phyloP scores from a whole-genome alignment of 139 green algal genomes.

The Volvox reticuliferus region DNA sequence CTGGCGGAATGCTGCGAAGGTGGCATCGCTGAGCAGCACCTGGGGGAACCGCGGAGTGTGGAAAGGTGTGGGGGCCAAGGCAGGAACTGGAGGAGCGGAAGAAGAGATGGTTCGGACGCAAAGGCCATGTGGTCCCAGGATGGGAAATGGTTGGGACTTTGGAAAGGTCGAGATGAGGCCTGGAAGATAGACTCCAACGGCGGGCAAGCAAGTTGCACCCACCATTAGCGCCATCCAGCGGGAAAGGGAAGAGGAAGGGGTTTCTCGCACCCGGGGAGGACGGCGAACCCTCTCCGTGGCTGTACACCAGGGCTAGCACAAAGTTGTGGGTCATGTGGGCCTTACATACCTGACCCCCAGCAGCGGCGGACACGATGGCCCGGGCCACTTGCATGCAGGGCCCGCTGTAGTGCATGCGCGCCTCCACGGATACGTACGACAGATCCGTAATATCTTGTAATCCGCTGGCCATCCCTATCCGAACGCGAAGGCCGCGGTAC shows the following conservation, averaged over 20 bases:
- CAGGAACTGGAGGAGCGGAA: background rate
- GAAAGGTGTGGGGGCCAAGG: background rate
- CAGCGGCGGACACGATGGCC: background rate
- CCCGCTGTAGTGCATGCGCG: slow-evolving; percentile 10
- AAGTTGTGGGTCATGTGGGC: no score
- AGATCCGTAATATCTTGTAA: background rate
- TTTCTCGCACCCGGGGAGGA: no score
- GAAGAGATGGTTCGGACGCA: background rate
- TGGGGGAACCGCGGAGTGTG: background rate
- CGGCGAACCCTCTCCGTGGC: no score
- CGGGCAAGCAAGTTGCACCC: no score
- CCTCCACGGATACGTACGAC: background rate
- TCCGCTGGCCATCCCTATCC: slow-evolving; percentile 8
- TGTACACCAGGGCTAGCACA: no score
- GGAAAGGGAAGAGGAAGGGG: no score
- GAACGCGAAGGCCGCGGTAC: slow-evolving; percentile 19
- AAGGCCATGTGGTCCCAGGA: no score
- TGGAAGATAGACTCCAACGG: no score
- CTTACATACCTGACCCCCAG: background rate
- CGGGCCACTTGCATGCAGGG: slow-evolving; percentile 6
- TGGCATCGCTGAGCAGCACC: slow-evolving; percentile 24
- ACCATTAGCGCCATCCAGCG: no score
- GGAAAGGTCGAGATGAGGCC: no score
- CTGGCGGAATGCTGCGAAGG: background rate
- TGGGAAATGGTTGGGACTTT: no score